Base-by-base conservation (phyloP, 2,329 filamentous ascomycete genomes). In the Alternaria brassicicola region DNA sequence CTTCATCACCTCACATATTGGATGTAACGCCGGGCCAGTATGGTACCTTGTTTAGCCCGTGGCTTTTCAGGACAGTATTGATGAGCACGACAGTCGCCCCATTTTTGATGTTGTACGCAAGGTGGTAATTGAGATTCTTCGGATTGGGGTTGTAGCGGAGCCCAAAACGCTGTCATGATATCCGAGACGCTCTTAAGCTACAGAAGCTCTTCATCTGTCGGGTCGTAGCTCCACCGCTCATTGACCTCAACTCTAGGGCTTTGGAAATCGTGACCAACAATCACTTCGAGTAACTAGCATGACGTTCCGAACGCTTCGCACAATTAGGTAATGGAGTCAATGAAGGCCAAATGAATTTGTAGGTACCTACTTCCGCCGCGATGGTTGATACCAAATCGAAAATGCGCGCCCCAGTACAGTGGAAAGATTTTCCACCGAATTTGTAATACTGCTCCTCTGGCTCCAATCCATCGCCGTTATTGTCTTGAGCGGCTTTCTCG, bases 11-110 rank as follows among this genome's bases (percentile, higher is more conserved):
- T 9, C 43, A 36, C 13, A 59, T 58, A 10, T 38, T 12, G n/a
- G 65, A 48, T 19, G 49, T 41, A 8, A 57, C 8, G 3, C 64
- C 64, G 7, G 66, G 66, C 66, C 66, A 68, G 15, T 38, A 42
- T 12, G 59, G 55, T 8, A 59, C 15, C 13, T 26, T 23, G 23
- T 26, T 9, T 3, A 47, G 48, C 9, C 31, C 36, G 4, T 30
- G 12, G 26, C 30, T 38, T 9, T 39, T 31, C n/a, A 58, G n/a
- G 12, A 39, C 13, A 8, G 25, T 23, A 6, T 21, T 28, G 10
- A 59, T 41, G 17, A 59, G 30, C 1, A 15, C 17, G 4, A 54
- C 3, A 9, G 56, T 55, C n/a, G 28, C 13, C 8, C 28, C 33
- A 25, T 66, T 64, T 5, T 19, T 8, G 19, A 66, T 30, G 25